Evolutionary conservation across 495 filamentous ascomycete species (phyloP).

Genomic region (Lentithecium fluviatile): DNA sequence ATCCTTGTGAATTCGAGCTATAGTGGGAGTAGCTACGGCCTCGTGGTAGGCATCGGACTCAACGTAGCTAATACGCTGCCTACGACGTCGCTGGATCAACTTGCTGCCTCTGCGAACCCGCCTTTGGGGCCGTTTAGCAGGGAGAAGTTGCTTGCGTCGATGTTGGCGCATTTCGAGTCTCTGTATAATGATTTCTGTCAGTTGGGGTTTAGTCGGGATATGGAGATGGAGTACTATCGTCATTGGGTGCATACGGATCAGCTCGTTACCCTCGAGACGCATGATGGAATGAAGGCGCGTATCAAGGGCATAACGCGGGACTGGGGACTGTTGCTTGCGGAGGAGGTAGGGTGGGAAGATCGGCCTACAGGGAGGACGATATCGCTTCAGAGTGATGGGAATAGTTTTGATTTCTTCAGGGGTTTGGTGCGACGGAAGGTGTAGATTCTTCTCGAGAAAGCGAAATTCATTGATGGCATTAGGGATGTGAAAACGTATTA

Average conservation of each 20-base stretch:
- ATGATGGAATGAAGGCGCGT: constrained; percentile 72
- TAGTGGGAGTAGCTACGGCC: constrained; percentile 71
- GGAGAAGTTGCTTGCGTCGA: constrained; percentile 80
- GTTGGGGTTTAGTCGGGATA: constrained; percentile 65
- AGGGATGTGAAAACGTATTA: neutral
- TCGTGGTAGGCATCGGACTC: constrained; percentile 85
- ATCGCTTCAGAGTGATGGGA: constrained; percentile 91
- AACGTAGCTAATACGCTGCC: constrained; percentile 85
- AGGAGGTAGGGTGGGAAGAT: constrained; percentile 75
- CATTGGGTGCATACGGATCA: constrained; percentile 91
- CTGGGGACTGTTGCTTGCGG: constrained; percentile 78
- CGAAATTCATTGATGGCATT: neutral
- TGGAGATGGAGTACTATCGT: constrained; percentile 79
- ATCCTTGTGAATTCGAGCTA: constrained; percentile 91
- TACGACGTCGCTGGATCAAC: constrained; percentile 78
- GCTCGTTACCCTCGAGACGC: constrained; percentile 81
- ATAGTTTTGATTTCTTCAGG: constrained; percentile 97
- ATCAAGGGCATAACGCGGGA: constrained; percentile 87
- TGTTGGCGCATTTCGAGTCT: constrained; percentile 75
- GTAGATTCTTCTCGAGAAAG: constrained; percentile 35
- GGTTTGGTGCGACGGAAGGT: constrained; percentile 83
- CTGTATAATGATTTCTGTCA: constrained; percentile 72
- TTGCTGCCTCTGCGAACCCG: constrained; percentile 44
- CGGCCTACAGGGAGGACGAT: constrained; percentile 72
- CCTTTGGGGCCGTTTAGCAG: constrained; percentile 57